phyloP scores from a whole-genome alignment of 148 eudicot genomes.

The Oxyria digyna region DNA sequence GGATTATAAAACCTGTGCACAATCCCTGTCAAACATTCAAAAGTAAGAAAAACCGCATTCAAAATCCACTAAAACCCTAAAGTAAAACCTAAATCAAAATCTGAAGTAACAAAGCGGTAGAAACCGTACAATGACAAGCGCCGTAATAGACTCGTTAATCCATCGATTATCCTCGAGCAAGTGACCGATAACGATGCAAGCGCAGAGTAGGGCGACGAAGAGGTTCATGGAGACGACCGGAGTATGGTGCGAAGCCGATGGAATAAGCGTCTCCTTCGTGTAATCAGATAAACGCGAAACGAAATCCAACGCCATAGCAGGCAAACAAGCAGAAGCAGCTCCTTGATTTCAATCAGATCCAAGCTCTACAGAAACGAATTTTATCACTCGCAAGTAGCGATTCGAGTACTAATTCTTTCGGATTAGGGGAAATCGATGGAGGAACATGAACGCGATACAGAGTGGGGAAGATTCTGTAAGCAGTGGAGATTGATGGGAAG shows the following conservation, averaged over 20 bases:
- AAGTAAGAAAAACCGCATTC: neutral
- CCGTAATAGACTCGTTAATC: conserved; percentile 66
- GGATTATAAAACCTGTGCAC: conserved; percentile 50
- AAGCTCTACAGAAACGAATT: neutral
- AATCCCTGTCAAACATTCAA: conserved; percentile 38
- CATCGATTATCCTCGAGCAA: conserved; percentile 53
- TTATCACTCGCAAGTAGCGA: no score
- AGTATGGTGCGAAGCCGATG: conserved; percentile 33
- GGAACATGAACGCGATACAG: neutral
- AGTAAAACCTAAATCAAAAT: neutral
- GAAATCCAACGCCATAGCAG: neutral
- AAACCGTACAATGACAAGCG: conserved; percentile 24
- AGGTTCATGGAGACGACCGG: conserved; percentile 54
- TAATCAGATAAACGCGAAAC: neutral
- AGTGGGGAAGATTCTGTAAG: neutral
- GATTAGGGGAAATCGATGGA: neutral
- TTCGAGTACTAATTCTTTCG: neutral
- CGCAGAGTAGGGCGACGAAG: conserved; percentile 54
- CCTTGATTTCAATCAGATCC: neutral
- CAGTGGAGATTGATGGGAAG: neutral
- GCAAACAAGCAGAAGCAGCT: neutral
- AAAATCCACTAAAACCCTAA: neutral
- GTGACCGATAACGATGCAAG: conserved; percentile 64
- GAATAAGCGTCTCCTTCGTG: neutral
- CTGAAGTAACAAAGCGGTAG: neutral